A percentile compares a stretch with the other conserved stretches of the same genome.
Evolutionary conservation across 1,139 yeast genomes (phyloP).

Genomic region (Zhuliangozyma parablackwelliae): DNA sequence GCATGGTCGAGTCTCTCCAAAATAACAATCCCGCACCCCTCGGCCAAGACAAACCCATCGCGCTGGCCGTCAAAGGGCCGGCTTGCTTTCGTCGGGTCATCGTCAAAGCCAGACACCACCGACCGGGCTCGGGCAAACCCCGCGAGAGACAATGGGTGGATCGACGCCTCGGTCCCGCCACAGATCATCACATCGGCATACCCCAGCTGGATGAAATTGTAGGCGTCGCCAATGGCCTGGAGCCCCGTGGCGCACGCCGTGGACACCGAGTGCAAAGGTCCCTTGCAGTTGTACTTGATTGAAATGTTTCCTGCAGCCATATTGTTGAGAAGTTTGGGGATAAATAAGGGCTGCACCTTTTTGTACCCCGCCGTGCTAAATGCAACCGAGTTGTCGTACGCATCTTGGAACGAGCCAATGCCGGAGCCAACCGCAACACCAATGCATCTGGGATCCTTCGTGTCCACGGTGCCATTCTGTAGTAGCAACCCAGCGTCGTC

Average conservation of each 20-base stretch:
- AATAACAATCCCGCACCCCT: constrained; percentile 82
- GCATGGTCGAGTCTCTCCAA: constrained; percentile 82
- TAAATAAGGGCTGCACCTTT: constrained; percentile 77
- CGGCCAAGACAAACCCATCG: constrained; percentile 88
- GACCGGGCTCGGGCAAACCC: constrained; percentile 92
- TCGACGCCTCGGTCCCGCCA: constrained; percentile 86
- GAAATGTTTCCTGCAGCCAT: constrained; percentile 96
- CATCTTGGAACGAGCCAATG: constrained; percentile 82
- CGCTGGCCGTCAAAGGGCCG: constrained; percentile 82
- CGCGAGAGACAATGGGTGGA: constrained; percentile 83
- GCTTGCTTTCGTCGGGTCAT: constrained; percentile 62
- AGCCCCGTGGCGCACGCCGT: constrained; percentile 98
- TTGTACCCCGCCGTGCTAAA: constrained; percentile 56
- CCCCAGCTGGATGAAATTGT: constrained; percentile 70
- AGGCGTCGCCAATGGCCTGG: constrained; percentile 92
- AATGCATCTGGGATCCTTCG: constrained; percentile 23
- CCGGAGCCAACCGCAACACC: constrained; percentile 95
- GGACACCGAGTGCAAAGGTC: constrained; percentile 84
- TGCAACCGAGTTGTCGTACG: constrained; percentile 54
- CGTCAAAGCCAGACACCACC: constrained; percentile 60
- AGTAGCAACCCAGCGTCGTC: constrained; percentile 54
- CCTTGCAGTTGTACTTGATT: constrained; percentile 67
- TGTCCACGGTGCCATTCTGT: constrained; percentile 10
- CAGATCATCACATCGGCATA: constrained; percentile 86
- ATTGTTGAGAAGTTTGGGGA: constrained; percentile 78